phyloP scores from a whole-genome alignment of 2,329 filamentous ascomycete genomes.

The Phoma sp. region DNA sequence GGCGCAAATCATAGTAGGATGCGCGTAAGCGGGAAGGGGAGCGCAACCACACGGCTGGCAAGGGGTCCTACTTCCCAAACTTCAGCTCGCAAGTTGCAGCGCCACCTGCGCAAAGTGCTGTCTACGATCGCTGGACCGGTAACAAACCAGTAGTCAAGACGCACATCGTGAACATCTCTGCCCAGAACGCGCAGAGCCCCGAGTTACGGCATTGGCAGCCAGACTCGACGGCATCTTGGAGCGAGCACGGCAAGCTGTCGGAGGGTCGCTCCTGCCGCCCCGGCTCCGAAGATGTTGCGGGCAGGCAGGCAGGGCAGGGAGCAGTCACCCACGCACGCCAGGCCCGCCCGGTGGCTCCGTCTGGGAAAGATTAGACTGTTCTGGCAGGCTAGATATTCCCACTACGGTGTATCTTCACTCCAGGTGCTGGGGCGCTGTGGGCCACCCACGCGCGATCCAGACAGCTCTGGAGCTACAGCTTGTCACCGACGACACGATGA shows the following conservation, averaged over 20 bases:
- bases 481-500: background rate
- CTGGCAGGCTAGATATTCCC: background rate
- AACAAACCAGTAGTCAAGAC: slow-evolving; percentile 9
- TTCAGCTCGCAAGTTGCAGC: slow-evolving; percentile 26
- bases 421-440: slow-evolving; percentile 1
- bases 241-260: no score
- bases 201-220: slow-evolving; percentile 31
- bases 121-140: slow-evolving; percentile 13
- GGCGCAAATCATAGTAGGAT: slow-evolving; percentile 40
- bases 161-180: slow-evolving; percentile 14
- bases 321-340: slow-evolving; percentile 19
- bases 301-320: no score
- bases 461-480: background rate
- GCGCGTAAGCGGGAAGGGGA: slow-evolving; percentile 23
- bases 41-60: slow-evolving; percentile 21
- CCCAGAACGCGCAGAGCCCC: slow-evolving; percentile 20
- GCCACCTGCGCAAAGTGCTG: slow-evolving; percentile 27
- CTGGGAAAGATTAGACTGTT: background rate
- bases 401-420: background rate
- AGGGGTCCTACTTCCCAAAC: slow-evolving; percentile 12
- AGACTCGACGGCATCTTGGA: slow-evolving; percentile 3
- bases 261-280: no score
- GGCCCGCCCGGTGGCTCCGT: slow-evolving; percentile 4
- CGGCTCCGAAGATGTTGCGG: no score
- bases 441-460: slow-evolving; percentile 4